Evolutionary conservation across 2,329 filamentous ascomycete species (phyloP).

Genomic region (Tolypocladium inflatum): DNA sequence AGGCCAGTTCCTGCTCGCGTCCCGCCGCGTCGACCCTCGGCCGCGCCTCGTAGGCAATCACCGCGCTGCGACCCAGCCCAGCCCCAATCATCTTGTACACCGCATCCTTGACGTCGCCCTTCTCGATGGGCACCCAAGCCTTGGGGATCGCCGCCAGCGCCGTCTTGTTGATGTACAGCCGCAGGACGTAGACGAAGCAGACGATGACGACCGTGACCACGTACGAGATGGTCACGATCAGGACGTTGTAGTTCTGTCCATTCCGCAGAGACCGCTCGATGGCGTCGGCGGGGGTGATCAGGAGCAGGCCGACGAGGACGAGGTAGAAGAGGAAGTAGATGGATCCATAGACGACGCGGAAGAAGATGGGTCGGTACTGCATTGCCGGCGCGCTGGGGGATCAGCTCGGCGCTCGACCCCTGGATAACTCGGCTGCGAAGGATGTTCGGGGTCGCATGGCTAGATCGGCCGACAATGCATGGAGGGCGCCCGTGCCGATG

Average conservation of each 20-base stretch:
- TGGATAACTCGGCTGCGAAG: constrained; percentile 4
- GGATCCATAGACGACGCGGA: constrained; percentile 71
- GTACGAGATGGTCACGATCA: constrained; percentile 71
- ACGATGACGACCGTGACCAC: constrained; percentile 62
- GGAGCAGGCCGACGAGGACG: constrained; percentile 61
- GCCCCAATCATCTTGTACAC: constrained; percentile 69
- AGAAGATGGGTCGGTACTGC: constrained; percentile 40
- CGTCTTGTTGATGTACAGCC: constrained; percentile 80
- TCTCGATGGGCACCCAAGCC: constrained; percentile 75
- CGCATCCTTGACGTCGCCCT: constrained; percentile 66
- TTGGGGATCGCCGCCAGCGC: constrained; percentile 79
- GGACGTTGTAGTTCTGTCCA: constrained; percentile 65
- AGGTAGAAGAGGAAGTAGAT: constrained; percentile 70
- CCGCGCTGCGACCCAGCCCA: constrained; percentile 65
- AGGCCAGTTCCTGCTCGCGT: constrained; percentile 8
- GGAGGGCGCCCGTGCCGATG: constrained; percentile 2
- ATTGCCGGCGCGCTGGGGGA: constrained; percentile 4
- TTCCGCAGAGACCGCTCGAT: constrained; percentile 67
- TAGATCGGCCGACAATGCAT: constrained; percentile 11
- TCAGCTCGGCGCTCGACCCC: constrained; percentile 5
- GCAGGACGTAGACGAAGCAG: constrained; percentile 66
- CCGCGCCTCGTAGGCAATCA: constrained; percentile 61
- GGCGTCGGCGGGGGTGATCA: constrained; percentile 71
- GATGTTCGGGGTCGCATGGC: constrained; percentile 15
- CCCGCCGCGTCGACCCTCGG: constrained; percentile 17